Base-by-base conservation (phyloP, 192 early-diverging fungal species). In the Entomortierella beljakovae region DNA sequence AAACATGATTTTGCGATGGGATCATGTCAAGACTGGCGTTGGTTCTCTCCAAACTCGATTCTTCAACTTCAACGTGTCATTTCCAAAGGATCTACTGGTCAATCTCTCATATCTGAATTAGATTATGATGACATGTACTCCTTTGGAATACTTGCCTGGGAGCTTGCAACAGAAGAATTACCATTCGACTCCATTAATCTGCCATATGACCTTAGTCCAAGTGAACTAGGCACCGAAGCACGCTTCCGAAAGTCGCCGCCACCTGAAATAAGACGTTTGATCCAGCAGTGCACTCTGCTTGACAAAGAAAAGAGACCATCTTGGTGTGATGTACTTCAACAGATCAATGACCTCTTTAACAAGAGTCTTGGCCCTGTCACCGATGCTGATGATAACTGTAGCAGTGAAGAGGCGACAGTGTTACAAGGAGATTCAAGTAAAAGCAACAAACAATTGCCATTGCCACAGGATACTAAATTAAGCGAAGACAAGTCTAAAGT, bases 61-160 rank as follows among this genome's bases (percentile, higher is more conserved):
- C 38, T 2, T 15, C 31, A 48, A 20, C 20, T 53, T 25, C 22
- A 40, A 15, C 25, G 33, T 16, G 43, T 20, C 5, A 38, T 57
- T 25, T 29, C 46, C 7, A 38, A 71, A 31, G 31, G 55, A 1
- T 16, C 31, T 0, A 18, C 28, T 3, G 57, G 10, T 26, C 40
- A 32, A 3, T 33, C 5, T 35, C 37, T 43, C 29, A 20, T 49
- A 0, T 34, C 60, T 6, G 49, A 60, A 29, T 6, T 66, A n/a
- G 57, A 61, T 1, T 32, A 42, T 20, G 73, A 76, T 43, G 71
- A 67, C 51, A 74, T 74, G 71, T 74, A 66, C 52, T 42, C 64
- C 18, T 74, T 73, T 11, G 71, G 63, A 3, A 56, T 61, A 25
- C 40, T 74, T 18, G 71, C 58, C 6, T 74, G 71, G 64, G 71